Percentiles rank a stretch among this genome's conserved stretches.
Conservation (phyloP, 257 asterid genomes). For the Solanum bulbocastanum region DNA sequence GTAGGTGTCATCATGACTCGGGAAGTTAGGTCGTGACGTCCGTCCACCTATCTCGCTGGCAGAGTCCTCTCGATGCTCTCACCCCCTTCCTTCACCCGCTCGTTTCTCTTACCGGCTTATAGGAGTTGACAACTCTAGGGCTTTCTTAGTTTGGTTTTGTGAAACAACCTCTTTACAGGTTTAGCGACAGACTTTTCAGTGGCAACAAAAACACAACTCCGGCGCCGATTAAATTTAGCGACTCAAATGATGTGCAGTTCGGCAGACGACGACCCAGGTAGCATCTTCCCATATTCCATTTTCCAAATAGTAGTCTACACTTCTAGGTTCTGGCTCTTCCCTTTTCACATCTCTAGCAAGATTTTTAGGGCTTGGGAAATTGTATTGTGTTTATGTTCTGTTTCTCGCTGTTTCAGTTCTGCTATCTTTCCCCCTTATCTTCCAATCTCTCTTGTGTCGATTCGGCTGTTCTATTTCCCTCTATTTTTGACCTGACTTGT, state of each 20-base stretch:
- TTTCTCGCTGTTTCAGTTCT: not conserved
- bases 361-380: not conserved
- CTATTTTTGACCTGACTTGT: not conserved
- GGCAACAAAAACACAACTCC: not conserved
- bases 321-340: not conserved
- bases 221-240: not conserved
- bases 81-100: not conserved
- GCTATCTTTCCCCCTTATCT: not conserved
- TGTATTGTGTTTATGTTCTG: not conserved
- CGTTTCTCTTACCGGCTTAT: not conserved
- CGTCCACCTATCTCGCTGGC: not conserved
- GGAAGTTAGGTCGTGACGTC: too few species aligned
- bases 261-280: not conserved
- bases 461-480: not conserved
- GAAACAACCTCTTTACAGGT: not conserved
- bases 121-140: not conserved
- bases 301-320: not conserved
- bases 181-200: not conserved
- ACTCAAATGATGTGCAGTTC: not conserved
- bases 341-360: not conserved
- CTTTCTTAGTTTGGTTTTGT: not conserved
- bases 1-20: too few species aligned
- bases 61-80: not conserved
- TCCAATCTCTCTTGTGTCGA: not conserved
- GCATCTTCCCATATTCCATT: not conserved